These are phyloP conservation scores for Cyclocybe aegerita DNA, from an alignment of 768 basidiomycete species.

Conservation along the genomic window DNA sequence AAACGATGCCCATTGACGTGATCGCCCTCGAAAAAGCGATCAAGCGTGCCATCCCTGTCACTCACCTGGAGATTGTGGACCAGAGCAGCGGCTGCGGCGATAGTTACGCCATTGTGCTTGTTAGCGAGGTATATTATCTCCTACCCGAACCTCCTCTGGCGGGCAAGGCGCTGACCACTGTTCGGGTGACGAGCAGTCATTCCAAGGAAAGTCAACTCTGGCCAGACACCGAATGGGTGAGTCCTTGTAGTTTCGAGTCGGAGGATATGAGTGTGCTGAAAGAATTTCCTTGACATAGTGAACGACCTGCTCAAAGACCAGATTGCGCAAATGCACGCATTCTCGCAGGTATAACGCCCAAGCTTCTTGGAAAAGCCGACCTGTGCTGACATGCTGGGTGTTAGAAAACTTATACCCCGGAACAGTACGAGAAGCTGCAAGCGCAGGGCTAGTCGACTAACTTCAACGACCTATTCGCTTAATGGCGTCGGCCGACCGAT, in stretches of 20 bases:
- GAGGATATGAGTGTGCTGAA: neutral
- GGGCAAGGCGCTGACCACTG: neutral
- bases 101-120: slow-evolving; percentile 71
- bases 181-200: slow-evolving; percentile 43
- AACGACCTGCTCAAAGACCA: slow-evolving; percentile 74
- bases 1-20: slow-evolving; percentile 59
- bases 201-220: slow-evolving; percentile 82
- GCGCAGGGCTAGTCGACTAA: slow-evolving; percentile 25
- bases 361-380: neutral
- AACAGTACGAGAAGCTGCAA: slow-evolving; percentile 56
- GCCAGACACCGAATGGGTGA: slow-evolving; percentile 64
- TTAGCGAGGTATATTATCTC: slow-evolving; percentile 59
- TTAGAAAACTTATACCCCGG: slow-evolving; percentile 74
- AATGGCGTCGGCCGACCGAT: neutral
- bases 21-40: slow-evolving; percentile 61
- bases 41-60: slow-evolving; percentile 59
- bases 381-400: neutral
- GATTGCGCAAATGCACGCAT: slow-evolving; percentile 83
- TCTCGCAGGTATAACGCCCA: slow-evolving; percentile 66
- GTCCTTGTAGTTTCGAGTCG: neutral
- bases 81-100: slow-evolving; percentile 81
- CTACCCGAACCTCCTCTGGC: neutral
- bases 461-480: neutral
- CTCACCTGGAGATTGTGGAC: slow-evolving; percentile 73
- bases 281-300: slow-evolving; percentile 41